These are phyloP conservation scores for Asterionellopsis glacialis DNA, from an alignment of 108 stramenopile species.

Conservation along the genomic window DNA sequence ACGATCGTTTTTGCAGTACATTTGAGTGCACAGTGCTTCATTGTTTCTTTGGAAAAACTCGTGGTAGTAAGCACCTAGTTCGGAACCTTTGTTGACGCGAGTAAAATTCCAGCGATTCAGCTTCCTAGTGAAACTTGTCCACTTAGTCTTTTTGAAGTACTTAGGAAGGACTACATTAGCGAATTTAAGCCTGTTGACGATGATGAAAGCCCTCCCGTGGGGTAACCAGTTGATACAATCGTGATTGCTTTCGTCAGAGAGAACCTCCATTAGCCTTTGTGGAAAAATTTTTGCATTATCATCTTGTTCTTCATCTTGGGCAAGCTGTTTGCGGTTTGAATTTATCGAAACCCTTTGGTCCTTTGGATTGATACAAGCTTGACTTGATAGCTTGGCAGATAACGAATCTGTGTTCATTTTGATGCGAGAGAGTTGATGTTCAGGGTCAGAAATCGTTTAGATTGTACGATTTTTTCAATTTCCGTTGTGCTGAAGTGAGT, in stretches of 20 bases:
- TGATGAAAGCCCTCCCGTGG: constrained; percentile 61
- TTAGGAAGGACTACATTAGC: constrained; percentile 53
- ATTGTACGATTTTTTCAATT: no score
- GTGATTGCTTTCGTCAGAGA: constrained; percentile 33
- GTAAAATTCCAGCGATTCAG: constrained; percentile 76
- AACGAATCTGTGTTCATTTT: no score
- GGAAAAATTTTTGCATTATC: constrained; percentile 35
- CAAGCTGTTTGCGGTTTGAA: no score
- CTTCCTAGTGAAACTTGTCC: constrained; percentile 68
- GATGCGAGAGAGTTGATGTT: no score
- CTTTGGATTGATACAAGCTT: no score
- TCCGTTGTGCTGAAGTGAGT: no score
- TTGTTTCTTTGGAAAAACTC: constrained; percentile 59
- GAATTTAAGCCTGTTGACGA: constrained; percentile 57
- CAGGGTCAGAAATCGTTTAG: no score
- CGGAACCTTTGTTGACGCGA: constrained; percentile 61
- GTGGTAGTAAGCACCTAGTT: constrained; percentile 72
- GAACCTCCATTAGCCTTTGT: constrained; percentile 53
- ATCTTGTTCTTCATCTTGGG: neutral
- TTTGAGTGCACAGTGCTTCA: constrained; percentile 38
- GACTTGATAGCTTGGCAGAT: no score
- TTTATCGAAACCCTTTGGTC: no score
- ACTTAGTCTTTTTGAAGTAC: constrained; percentile 68
- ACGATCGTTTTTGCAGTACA: constrained; percentile 55
- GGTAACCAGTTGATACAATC: constrained; percentile 63